Percentiles rank a stretch among this genome's conserved stretches.
Conservation (phyloP, 768 basidiomycete species). For the Terana coerulea region DNA sequence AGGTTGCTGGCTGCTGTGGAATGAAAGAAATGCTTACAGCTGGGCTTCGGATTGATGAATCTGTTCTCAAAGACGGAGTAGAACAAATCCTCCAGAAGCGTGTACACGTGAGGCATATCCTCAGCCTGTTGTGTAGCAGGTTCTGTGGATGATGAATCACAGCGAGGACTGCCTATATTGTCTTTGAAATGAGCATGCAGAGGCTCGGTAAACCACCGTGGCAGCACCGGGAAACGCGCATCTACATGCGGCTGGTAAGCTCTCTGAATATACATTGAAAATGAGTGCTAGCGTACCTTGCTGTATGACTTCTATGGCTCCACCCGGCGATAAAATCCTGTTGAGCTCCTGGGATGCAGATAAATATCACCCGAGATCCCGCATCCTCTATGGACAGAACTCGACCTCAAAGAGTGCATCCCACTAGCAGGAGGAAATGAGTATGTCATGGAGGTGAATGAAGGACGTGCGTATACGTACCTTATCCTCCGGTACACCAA, state of each 20-base stretch:
- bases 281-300: constrained; percentile 44
- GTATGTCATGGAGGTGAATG: constrained; percentile 1
- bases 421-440: constrained; percentile 50
- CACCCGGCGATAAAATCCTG: constrained; percentile 62
- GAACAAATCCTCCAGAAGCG: constrained; percentile 65
- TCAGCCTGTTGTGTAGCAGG: constrained; percentile 31
- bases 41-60: constrained; percentile 66
- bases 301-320: constrained; percentile 67
- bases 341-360: constrained; percentile 64
- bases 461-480: constrained; percentile 25
- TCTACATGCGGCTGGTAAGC: constrained; percentile 35
- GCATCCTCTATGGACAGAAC: constrained; percentile 11
- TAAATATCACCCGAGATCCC: background rate
- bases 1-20: too few species aligned
- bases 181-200: constrained; percentile 40
- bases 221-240: constrained; percentile 63
- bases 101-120: constrained; percentile 54
- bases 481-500: constrained; percentile 70
- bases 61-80: constrained; percentile 61
- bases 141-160: constrained; percentile 35
- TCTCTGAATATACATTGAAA: background rate
- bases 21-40: constrained; percentile 41
- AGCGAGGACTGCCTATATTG: constrained; percentile 47
- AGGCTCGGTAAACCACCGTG: constrained; percentile 69
- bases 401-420: constrained; percentile 58